Evolutionary conservation across 1,139 yeast genomes (phyloP).

Genomic region (Meyerozyma guilliermondii): DNA sequence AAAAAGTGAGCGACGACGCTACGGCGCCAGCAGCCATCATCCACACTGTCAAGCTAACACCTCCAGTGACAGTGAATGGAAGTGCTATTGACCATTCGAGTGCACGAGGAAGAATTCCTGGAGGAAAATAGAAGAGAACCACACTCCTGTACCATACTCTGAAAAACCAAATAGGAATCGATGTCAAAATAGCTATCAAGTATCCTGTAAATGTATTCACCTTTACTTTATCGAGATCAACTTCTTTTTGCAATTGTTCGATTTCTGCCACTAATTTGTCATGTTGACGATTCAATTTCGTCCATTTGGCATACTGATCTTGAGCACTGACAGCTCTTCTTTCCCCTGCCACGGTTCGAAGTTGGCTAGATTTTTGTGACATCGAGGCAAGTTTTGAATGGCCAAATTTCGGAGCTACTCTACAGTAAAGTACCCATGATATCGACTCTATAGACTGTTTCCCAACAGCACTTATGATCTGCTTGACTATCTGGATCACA

Average conservation of each 20-base stretch:
- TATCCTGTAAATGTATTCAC: constrained; percentile 28
- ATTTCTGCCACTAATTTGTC: constrained; percentile 57
- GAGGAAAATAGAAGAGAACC: constrained; percentile 59
- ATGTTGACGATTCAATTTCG: constrained; percentile 72
- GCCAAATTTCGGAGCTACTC: constrained; percentile 28
- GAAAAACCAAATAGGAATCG: constrained; percentile 45
- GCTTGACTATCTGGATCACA: constrained; percentile 27
- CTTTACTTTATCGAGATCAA: constrained; percentile 32
- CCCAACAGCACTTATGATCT: constrained; percentile 28
- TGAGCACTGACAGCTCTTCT: constrained; percentile 73
- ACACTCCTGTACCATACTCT: constrained; percentile 54
- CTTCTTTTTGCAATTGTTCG: constrained; percentile 31
- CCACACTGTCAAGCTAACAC: constrained; percentile 51
- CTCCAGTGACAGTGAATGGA: constrained; percentile 56
- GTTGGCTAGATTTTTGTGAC: constrained; percentile 38
- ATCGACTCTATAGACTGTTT: constrained; percentile 27
- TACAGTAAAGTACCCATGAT: constrained; percentile 38
- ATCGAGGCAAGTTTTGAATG: constrained; percentile 29
- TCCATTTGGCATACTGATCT: constrained; percentile 95
- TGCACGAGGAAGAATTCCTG: constrained; percentile 50
- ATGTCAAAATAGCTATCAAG: constrained; percentile 24
- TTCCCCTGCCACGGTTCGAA: constrained; percentile 43
- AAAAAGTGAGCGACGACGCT: constrained; percentile 20
- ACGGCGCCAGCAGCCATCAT: constrained; percentile 36
- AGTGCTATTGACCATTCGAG: constrained; percentile 56